A percentile compares a stretch with the other conserved stretches of the same genome.
These are phyloP conservation scores for Penicillium freii DNA, from an alignment of 2,329 filamentous ascomycete genomes.

Conservation along the genomic window DNA sequence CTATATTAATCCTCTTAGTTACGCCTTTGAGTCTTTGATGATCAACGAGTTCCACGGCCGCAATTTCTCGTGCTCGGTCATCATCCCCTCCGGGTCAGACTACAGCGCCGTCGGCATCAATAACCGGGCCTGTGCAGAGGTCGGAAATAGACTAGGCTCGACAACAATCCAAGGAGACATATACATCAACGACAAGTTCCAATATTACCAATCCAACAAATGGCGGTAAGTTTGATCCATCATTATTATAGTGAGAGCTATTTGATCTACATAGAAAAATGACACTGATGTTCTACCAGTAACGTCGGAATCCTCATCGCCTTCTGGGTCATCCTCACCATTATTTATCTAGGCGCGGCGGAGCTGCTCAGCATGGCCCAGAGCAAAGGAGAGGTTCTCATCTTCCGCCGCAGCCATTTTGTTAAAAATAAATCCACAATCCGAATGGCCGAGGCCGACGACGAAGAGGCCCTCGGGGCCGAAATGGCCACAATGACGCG, in stretches of 20 bases:
- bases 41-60: constrained; percentile 75
- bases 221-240: background rate
- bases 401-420: background rate
- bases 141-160: background rate
- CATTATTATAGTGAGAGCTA: background rate
- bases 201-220: background rate
- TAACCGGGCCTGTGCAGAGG: constrained; percentile 39
- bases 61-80: constrained; percentile 51
- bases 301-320: background rate
- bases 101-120: constrained; percentile 36
- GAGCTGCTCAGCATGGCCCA: background rate
- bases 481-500: background rate
- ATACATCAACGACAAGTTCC: background rate
- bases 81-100: constrained; percentile 41
- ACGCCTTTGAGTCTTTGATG: constrained; percentile 77
- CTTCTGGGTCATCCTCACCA: background rate
- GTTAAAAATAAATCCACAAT: background rate
- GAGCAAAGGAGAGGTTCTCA: background rate
- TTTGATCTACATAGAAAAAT: background rate
- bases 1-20: constrained; percentile 74
- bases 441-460: background rate
- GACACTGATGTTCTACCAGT: background rate
- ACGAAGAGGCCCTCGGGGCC: background rate
- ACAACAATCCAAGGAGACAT: background rate
- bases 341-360: background rate